These are phyloP conservation scores for Megacollybia platyphylla DNA, from an alignment of 1,284 basidiomycete species.

Conservation along the genomic window DNA sequence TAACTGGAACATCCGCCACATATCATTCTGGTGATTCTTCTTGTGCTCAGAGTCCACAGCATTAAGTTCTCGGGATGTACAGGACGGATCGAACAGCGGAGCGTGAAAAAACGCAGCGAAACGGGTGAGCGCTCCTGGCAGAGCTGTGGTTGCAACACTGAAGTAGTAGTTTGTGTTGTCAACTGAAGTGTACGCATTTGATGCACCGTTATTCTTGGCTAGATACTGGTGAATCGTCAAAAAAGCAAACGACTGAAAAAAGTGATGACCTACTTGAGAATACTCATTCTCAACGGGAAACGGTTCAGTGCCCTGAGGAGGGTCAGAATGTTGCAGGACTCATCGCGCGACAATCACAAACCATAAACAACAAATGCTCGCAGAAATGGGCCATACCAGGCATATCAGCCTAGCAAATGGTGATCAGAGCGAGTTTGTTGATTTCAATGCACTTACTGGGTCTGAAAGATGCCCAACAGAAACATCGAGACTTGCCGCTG, in stretches of 20 bases:
- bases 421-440: not conserved
- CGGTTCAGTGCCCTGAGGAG: constrained; percentile 58
- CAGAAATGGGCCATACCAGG: constrained; percentile 87
- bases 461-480: constrained; percentile 92
- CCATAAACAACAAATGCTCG: constrained; percentile 96
- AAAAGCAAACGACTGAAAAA: constrained; percentile 2
- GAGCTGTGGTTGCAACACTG: constrained; percentile 78
- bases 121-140: constrained; percentile 78
- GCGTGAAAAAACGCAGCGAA: constrained; percentile 94
- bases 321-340: constrained; percentile 1
- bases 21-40: constrained; percentile 93
- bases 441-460: constrained; percentile 50
- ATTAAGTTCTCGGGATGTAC: constrained; percentile 89
- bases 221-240: constrained; percentile 45
- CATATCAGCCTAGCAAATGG: constrained; percentile 22
- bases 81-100: constrained; percentile 84
- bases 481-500: constrained; percentile 90
- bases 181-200: constrained; percentile 92
- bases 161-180: constrained; percentile 95
- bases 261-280: constrained; percentile 41
- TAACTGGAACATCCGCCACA: constrained; percentile 95
- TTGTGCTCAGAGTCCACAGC: constrained; percentile 98
- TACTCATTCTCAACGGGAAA: constrained; percentile 93
- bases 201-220: constrained; percentile 81
- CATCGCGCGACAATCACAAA: constrained; percentile 18